Conservation (phyloP, 495 filamentous ascomycete species). For the Mytilinidion resinicola region DNA sequence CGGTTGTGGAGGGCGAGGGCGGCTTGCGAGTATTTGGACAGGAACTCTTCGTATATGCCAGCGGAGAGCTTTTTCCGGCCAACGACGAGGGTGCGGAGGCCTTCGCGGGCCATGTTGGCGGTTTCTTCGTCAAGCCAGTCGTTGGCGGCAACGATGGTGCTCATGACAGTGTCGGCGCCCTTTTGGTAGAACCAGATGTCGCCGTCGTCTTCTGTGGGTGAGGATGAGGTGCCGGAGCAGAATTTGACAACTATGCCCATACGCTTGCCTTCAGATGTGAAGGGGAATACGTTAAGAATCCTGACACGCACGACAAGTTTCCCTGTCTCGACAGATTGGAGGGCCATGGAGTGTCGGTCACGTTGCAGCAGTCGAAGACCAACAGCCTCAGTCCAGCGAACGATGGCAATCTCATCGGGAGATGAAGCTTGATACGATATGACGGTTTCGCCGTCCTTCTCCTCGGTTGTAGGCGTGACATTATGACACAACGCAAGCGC, state of each 20-base stretch:
- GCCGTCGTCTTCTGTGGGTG: slow-evolving; percentile 31
- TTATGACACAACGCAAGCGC: slow-evolving; percentile 95
- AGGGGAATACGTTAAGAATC: slow-evolving; percentile 92
- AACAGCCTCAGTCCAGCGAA: slow-evolving; percentile 89
- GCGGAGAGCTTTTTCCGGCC: slow-evolving; percentile 73
- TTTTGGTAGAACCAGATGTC: slow-evolving; percentile 99
- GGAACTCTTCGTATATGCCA: slow-evolving; percentile 75
- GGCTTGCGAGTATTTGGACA: slow-evolving; percentile 66
- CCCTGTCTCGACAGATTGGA: slow-evolving; percentile 73
- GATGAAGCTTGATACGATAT: slow-evolving; percentile 94
- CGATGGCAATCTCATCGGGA: slow-evolving; percentile 97
- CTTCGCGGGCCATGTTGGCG: slow-evolving; percentile 96
- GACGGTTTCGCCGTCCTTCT: slow-evolving; percentile 67
- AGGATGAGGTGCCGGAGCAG: slow-evolving; percentile 39
- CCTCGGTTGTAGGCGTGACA: slow-evolving; percentile 85
- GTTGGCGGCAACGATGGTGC: slow-evolving; percentile 83
- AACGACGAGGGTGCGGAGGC: slow-evolving; percentile 87
- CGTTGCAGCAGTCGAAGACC: slow-evolving; percentile 79
- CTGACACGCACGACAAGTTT: slow-evolving; percentile 75
- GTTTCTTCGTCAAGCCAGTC: slow-evolving; percentile 99
- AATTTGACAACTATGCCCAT: slow-evolving; percentile 98
- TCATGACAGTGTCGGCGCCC: slow-evolving; percentile 97
- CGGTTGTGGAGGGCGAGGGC: slow-evolving; percentile 71
- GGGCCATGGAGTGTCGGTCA: slow-evolving; percentile 74
- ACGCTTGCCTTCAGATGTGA: slow-evolving; percentile 93